Conservation (phyloP, 805 yeast genomes). For the Candida nanaspora region DNA sequence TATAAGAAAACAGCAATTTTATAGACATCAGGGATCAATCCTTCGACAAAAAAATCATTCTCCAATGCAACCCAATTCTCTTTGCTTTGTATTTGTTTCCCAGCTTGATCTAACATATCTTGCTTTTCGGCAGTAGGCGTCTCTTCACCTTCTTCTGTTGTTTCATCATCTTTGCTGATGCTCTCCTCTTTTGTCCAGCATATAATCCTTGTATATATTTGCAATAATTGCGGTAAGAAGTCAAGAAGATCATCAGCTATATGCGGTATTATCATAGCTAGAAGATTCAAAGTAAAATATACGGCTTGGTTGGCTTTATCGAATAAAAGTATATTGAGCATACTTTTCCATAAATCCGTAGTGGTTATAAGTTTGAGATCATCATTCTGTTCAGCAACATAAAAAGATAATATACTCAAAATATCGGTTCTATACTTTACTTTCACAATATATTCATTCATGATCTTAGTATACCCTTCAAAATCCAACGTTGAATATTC, state of each 20-base stretch:
- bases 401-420: constrained; percentile 30
- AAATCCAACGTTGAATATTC: constrained; percentile 37
- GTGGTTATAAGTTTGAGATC: constrained; percentile 24
- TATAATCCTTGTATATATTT: constrained; percentile 36
- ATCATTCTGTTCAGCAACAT: neutral
- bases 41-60: neutral
- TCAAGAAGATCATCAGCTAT: constrained; percentile 24
- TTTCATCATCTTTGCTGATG: neutral
- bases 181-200: constrained; percentile 25
- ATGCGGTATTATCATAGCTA: constrained; percentile 30
- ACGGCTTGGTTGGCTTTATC: constrained; percentile 37
- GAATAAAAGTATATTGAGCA: constrained; percentile 31
- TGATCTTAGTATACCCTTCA: constrained; percentile 25
- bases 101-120: neutral
- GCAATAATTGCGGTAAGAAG: constrained; percentile 34
- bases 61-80: constrained; percentile 1
- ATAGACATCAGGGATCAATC: neutral
- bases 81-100: neutral
- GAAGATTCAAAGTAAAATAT: constrained; percentile 20
- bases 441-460: constrained; percentile 29
- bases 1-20: constrained; percentile 1
- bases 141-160: constrained; percentile 5
- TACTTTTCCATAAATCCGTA: constrained; percentile 28
- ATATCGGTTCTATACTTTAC: constrained; percentile 30
- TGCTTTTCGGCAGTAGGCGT: constrained; percentile 1